Base-by-base conservation (phyloP, 176 grass and related monocot genomes). In the Calamus simplicifolius region DNA sequence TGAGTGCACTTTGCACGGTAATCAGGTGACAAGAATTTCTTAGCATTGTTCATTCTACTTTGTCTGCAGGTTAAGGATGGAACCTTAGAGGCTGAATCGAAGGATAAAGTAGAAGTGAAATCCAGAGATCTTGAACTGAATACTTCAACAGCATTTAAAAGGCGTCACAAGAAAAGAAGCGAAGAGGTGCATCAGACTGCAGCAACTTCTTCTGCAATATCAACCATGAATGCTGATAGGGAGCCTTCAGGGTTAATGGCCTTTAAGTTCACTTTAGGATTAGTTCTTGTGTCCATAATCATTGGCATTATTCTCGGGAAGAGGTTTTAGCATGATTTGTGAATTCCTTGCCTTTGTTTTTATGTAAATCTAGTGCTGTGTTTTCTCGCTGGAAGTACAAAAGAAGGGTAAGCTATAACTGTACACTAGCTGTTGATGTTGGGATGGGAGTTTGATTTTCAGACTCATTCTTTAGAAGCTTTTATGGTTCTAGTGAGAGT, bases 191-290 rank as follows among this genome's bases (percentile, higher is more conserved):
- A 53, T 60, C 68, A 30, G 38, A 59, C 59, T 58, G 38, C 72
- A 12, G 51, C 50, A 14, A 25, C 43, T 12, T 14, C 62, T 69
- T 57, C 82, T 16, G 27, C 72, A 63, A 74, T 57, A 25, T 29
- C 65, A 48, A 63, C 13, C 16, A 43, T 58, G 6, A 68, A 80
- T 70, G 64, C 63, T 74, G 13, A 63, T 16, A 53, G 58, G 49
- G 87, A 91, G 52, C 83, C 84, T 75, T 88, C 87, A 23, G 84
- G 88, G 28, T 80, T 87, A 59, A 92, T 98, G 93, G 93, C 93
- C 54, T 92, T 98, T 73, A 87, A 87, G 59, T 98, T 98, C 84
- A 83, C 89, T 71, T 61, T 88, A 14, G 93, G 81, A 66, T 87
- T 98, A 51, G 87, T 84, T 18, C 55, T 85, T 26, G 58, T 98